Conservation (phyloP, 2,329 filamentous ascomycete genomes). For the Teratosphaeria pseudoeucalypti region DNA sequence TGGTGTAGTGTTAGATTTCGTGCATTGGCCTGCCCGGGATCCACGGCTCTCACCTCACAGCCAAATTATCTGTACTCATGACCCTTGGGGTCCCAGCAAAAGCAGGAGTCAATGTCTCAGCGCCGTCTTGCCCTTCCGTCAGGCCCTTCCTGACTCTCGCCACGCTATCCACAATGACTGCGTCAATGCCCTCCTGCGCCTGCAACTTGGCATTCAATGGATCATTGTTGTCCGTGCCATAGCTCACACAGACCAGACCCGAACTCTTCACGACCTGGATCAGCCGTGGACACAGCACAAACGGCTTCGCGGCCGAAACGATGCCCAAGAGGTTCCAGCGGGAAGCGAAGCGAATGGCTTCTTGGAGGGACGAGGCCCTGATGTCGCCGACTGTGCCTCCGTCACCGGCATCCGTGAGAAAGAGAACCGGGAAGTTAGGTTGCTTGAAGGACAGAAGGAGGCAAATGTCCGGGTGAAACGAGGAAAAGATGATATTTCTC, state of each 20-base stretch:
- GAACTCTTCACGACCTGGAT: slow-evolving; percentile 91
- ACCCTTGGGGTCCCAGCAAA: not conserved
- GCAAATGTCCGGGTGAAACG: slow-evolving; percentile 95
- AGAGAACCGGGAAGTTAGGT: slow-evolving; percentile 88
- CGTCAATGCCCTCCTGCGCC: slow-evolving; percentile 91
- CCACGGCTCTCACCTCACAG: not conserved
- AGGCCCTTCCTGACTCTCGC: slow-evolving; percentile 86
- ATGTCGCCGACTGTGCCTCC: slow-evolving; percentile 67
- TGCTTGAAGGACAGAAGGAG: slow-evolving; percentile 93
- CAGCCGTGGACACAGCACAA: slow-evolving; percentile 79
- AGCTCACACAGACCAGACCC: slow-evolving; percentile 87
- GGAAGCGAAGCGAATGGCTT: slow-evolving; percentile 87
- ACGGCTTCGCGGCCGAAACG: slow-evolving; percentile 75
- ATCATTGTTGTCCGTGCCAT: slow-evolving; percentile 85
- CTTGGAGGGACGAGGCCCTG: slow-evolving; percentile 80
- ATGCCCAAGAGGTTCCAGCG: slow-evolving; percentile 92
- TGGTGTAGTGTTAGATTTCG: not conserved
- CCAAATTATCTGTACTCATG: not conserved
- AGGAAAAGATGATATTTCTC: slow-evolving; percentile 93
- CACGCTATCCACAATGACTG: slow-evolving; percentile 93
- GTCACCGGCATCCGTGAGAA: slow-evolving; percentile 84
- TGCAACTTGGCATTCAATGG: slow-evolving; percentile 76
- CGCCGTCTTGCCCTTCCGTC: slow-evolving; percentile 36
- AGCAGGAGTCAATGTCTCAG: not conserved
- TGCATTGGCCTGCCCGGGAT: not conserved